These are phyloP conservation scores for Francoa sonchifolia DNA, from an alignment of 441 rosid species.

Conservation along the genomic window DNA sequence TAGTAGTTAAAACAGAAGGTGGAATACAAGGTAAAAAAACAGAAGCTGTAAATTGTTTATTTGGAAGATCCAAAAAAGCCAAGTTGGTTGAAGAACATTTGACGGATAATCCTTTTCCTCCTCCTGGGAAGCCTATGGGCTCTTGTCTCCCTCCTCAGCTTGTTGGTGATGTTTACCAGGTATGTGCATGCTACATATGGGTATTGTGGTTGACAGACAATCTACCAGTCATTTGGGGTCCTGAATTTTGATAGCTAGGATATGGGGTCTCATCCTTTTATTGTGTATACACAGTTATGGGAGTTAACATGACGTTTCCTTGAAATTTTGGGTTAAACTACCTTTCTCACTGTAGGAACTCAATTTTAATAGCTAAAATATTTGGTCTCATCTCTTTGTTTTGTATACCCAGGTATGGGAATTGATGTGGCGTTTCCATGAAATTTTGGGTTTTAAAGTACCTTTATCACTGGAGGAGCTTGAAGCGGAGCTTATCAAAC, in stretches of 20 bases:
- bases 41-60: conserved; percentile 25
- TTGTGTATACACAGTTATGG: too few species aligned
- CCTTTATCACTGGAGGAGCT: conserved; percentile 44
- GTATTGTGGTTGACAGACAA: conserved; percentile 6
- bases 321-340: too few species aligned
- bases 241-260: conserved; percentile 1
- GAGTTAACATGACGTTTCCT: too few species aligned
- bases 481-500: conserved; percentile 67
- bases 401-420: conserved; percentile 57
- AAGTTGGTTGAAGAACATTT: conserved; percentile 27
- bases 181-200: conserved; percentile 18
- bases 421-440: conserved; percentile 63
- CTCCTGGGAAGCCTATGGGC: conserved; percentile 58
- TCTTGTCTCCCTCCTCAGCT: conserved; percentile 59
- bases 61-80: conserved; percentile 37
- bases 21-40: conserved; percentile 23
- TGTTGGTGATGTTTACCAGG: conserved; percentile 94
- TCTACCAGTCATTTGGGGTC: conserved; percentile 6
- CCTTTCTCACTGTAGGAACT: background rate
- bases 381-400: background rate
- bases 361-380: background rate
- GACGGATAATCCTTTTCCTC: conserved; percentile 31
- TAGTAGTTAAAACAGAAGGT: conserved; percentile 38
- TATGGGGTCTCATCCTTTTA: conserved; percentile 12
- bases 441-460: conserved; percentile 56